These are phyloP conservation scores for Colletotrichum sp. DNA, from an alignment of 2,329 filamentous ascomycete genomes.

Conservation along the genomic window DNA sequence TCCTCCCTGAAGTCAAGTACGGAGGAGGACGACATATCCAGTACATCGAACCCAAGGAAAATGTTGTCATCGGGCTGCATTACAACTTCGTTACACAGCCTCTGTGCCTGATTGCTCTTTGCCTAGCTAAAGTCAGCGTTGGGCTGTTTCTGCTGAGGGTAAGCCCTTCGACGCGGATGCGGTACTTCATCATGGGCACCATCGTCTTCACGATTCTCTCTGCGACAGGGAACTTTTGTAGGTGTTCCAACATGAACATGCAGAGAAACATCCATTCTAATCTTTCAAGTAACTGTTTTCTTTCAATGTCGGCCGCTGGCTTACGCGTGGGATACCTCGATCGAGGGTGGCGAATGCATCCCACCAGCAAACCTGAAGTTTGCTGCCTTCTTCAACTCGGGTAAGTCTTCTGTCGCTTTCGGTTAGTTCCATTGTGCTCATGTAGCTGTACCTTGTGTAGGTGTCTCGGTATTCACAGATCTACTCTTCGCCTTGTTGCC, in stretches of 20 bases:
- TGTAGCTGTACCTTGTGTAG: neutral
- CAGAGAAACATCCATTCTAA: neutral
- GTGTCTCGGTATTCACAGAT: constrained; percentile 30
- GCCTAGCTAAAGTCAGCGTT: constrained; percentile 32
- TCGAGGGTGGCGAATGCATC: constrained; percentile 26
- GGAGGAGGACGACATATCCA: constrained; percentile 31
- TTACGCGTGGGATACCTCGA: constrained; percentile 25
- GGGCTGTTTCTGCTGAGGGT: constrained; percentile 33
- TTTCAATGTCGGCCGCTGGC: constrained; percentile 29
- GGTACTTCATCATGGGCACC: constrained; percentile 24
- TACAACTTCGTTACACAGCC: constrained; percentile 37
- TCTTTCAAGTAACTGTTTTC: constrained; percentile 26
- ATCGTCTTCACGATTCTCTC: constrained; percentile 31
- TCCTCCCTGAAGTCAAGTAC: constrained; percentile 29
- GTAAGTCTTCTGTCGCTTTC: neutral
- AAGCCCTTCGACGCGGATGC: constrained; percentile 23
- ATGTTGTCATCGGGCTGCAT: constrained; percentile 27
- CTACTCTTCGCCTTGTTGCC: constrained; percentile 31
- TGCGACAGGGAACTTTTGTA: constrained; percentile 27
- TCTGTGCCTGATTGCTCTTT: constrained; percentile 29
- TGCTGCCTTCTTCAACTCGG: constrained; percentile 30
- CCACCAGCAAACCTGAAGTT: constrained; percentile 27
- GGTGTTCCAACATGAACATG: neutral
- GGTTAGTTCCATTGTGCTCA: neutral
- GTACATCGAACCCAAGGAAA: constrained; percentile 28